Conservation (phyloP, 768 basidiomycete genomes). For the Gelatoporia subvermispora region DNA sequence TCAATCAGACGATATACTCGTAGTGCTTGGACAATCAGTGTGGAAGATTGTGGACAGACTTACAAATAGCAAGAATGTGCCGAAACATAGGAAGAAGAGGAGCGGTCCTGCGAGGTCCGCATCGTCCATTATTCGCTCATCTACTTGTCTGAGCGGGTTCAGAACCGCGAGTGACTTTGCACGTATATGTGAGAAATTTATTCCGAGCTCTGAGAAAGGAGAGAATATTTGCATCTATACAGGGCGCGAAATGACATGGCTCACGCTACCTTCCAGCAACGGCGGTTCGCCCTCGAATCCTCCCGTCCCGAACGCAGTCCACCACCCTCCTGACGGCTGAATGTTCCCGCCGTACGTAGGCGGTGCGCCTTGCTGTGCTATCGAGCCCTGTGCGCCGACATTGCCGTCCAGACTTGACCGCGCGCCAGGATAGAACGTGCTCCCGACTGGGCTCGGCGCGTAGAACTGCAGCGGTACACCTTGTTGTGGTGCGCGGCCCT, state of each 20-base stretch:
- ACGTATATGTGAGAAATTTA: slow-evolving; percentile 95
- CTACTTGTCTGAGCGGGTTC: slow-evolving; percentile 80
- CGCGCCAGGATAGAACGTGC: slow-evolving; percentile 61
- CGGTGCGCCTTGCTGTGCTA: slow-evolving; percentile 39
- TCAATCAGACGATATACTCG: slow-evolving; percentile 3
- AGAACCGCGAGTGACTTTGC: slow-evolving; percentile 93
- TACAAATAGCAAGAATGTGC: slow-evolving; percentile 86
- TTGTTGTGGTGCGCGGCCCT: slow-evolving; percentile 14
- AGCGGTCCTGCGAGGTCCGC: slow-evolving; percentile 96
- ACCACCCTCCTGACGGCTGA: slow-evolving; percentile 75
- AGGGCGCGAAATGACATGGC: background rate
- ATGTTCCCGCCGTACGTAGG: slow-evolving; percentile 69
- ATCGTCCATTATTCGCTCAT: slow-evolving; percentile 97
- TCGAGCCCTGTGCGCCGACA: slow-evolving; percentile 49
- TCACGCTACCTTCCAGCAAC: slow-evolving; percentile 76
- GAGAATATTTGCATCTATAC: background rate
- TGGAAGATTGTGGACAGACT: slow-evolving; percentile 31
- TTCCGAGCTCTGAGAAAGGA: slow-evolving; percentile 74
- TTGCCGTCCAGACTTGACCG: slow-evolving; percentile 78
- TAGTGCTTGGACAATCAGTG: background rate
- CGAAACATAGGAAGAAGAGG: slow-evolving; percentile 93
- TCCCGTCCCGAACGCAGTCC: slow-evolving; percentile 94
- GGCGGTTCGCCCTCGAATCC: slow-evolving; percentile 96
- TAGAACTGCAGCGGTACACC: slow-evolving; percentile 75
- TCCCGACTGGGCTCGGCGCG: slow-evolving; percentile 53